These are phyloP conservation scores for Solanum hybrid DNA, from an alignment of 305 asterid genomes.

Conservation along the genomic window DNA sequence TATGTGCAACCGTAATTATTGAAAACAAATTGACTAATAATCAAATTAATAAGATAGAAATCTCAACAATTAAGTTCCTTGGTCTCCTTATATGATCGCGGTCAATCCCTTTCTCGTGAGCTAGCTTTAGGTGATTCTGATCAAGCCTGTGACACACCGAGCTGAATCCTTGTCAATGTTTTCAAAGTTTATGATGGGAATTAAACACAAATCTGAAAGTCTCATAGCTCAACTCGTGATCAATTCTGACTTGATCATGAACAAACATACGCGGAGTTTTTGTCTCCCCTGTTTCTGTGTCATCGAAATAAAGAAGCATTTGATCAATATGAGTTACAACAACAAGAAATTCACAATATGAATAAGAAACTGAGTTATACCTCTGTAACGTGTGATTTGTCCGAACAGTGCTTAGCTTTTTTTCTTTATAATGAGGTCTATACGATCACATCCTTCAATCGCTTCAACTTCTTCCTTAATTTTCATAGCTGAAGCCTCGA, in stretches of 20 bases:
- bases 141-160: not conserved
- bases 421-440: not conserved
- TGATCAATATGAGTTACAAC: no score
- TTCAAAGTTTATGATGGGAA: not conserved
- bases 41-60: no score
- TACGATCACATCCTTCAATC: not conserved
- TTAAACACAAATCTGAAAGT: not conserved
- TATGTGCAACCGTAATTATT: no score
- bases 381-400: not conserved
- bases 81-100: no score
- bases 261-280: not conserved
- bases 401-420: not conserved
- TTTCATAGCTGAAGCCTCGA: not conserved
- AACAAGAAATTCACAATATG: no score
- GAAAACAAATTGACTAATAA: no score
- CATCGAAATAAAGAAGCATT: not conserved
- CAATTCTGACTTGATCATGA: not conserved
- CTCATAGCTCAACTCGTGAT: not conserved
- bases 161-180: not conserved
- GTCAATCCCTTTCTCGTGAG: no score
- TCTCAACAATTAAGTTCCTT: no score
- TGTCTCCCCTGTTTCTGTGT: not conserved
- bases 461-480: not conserved
- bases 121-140: not conserved
- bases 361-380: not conserved